Base-by-base conservation (phyloP, 2,329 filamentous ascomycete genomes). In the Colletotrichum filicis region DNA sequence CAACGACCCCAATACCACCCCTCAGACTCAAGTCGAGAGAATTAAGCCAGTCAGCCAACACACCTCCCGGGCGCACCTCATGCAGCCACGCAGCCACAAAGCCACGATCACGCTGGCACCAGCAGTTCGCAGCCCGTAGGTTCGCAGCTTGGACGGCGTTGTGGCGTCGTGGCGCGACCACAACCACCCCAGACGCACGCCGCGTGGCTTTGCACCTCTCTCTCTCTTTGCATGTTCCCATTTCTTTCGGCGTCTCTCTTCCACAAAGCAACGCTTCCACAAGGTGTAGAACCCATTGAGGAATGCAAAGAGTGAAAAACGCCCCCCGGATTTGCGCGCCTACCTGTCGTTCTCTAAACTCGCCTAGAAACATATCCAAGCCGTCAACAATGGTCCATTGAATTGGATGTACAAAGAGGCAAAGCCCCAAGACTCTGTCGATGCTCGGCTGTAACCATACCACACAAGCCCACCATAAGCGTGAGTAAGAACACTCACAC, bases 161-260 rank as follows among this genome's bases (percentile, higher is more conserved):
- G 42, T 49, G 35, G 35, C 35, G 26, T 32, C 6, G 56, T 58
- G 56, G 30, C 56, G 16, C 30, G 30, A 19, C 35, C 26, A 37
- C 58, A 16, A 53, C 5, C 37, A 62, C 42, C 26, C n/a, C 42
- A 52, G 49, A 46, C 60, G 42, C 42, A 35, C 42, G 56, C 63
- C 55, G 68, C 68, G 68, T 71, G 68, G 68, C 68, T 66, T 70
- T 60, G 62, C 68, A 32, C 68, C 62, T 55, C 32, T 22, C 24
- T 56, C 49, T 60, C 32, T n/a, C 12, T n/a, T n/a, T 2, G 5
- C 16, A 35, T 49, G 24, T 49, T 35, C 12, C 24, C 22, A 8
- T 37, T n/a, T 24, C n/a, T 24, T 12, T 24, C n/a, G 5, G 16
- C 16, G 35, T 46, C 3, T 22, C 19, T 49, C 0, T 11, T 61